phyloP scores from a whole-genome alignment of 2,329 filamentous ascomycete species.

The Calonectria ilicicola region DNA sequence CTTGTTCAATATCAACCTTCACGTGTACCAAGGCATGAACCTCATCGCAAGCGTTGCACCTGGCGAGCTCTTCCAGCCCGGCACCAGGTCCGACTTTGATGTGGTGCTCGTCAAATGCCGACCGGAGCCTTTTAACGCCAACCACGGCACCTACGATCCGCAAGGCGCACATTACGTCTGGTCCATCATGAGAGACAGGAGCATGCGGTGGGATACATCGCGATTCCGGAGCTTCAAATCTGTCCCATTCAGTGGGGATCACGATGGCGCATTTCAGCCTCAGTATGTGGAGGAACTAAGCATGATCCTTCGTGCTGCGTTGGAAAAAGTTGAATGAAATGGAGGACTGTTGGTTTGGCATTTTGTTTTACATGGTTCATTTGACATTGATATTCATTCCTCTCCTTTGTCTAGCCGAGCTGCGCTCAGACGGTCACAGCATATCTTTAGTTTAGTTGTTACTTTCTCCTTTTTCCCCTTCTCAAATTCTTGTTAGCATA shows the following conservation, averaged over 20 bases:
- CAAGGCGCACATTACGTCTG: slow-evolving; percentile 23
- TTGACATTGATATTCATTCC: not conserved
- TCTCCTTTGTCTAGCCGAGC: slow-evolving; percentile 1
- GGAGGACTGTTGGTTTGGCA: not conserved
- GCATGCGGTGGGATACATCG: slow-evolving; percentile 36
- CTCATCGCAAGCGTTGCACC: slow-evolving; percentile 36
- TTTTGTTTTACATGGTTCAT: not conserved
- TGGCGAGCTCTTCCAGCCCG: slow-evolving; percentile 31
- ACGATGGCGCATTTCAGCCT: slow-evolving; percentile 38
- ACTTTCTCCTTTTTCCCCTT: not conserved
- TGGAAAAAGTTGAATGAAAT: slow-evolving; percentile 27
- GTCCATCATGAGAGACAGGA: slow-evolving; percentile 33
- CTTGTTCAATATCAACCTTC: slow-evolving; percentile 35
- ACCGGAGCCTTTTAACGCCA: slow-evolving; percentile 10
- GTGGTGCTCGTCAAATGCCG: slow-evolving; percentile 37
- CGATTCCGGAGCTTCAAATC: slow-evolving; percentile 35
- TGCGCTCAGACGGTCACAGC: not conserved
- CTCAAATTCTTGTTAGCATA: not conserved
- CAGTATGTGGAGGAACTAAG: slow-evolving; percentile 35
- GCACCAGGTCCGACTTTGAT: slow-evolving; percentile 32
- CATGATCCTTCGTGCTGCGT: slow-evolving; percentile 29
- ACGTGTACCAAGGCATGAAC: slow-evolving; percentile 35
- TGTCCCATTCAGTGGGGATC: slow-evolving; percentile 37
- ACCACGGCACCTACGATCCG: not conserved
- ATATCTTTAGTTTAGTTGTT: not conserved